Percentiles rank a stretch among this genome's conserved stretches.
Evolutionary conservation across 2,329 filamentous ascomycete genomes (phyloP).

Genomic region (Talaromyces sp.): DNA sequence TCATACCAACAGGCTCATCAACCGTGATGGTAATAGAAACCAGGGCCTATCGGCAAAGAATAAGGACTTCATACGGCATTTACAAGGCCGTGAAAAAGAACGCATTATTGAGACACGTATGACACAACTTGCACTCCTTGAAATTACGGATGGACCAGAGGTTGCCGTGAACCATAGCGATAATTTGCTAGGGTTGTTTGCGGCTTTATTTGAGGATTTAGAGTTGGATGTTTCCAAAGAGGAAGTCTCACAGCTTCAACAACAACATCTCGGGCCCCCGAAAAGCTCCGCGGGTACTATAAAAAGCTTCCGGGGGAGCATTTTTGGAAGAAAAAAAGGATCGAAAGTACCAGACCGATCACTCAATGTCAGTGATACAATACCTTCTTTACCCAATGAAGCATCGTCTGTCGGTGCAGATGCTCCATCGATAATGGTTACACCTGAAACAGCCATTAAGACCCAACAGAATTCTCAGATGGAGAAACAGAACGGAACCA

Average conservation of each 20-base stretch:
- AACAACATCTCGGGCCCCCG: constrained; percentile 53
- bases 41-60: constrained; percentile 20
- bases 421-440: constrained; percentile 74
- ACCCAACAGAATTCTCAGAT: constrained; percentile 24
- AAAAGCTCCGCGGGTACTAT: constrained; percentile 69
- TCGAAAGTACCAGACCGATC: constrained; percentile 42
- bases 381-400: constrained; percentile 23
- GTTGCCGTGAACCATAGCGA: constrained; percentile 84
- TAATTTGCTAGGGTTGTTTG: constrained; percentile 78
- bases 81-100: constrained; percentile 81
- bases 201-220: constrained; percentile 70
- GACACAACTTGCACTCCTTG: constrained; percentile 81
- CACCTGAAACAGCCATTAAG: constrained; percentile 47
- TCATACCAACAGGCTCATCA: constrained; percentile 47
- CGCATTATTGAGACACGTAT: constrained; percentile 91
- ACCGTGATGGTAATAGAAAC: constrained; percentile 21
- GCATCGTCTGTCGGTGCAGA: constrained; percentile 26
- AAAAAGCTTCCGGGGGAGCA: constrained; percentile 67
- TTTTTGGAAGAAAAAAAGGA: constrained; percentile 65
- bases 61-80: constrained; percentile 65
- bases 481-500: constrained; percentile 20
- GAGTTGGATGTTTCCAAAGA: constrained; percentile 37
- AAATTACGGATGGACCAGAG: constrained; percentile 77
- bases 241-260: constrained; percentile 37
- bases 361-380: constrained; percentile 35